These are phyloP conservation scores for Blumeriella jaapii DNA, from an alignment of 2,329 filamentous ascomycete species.

Conservation along the genomic window DNA sequence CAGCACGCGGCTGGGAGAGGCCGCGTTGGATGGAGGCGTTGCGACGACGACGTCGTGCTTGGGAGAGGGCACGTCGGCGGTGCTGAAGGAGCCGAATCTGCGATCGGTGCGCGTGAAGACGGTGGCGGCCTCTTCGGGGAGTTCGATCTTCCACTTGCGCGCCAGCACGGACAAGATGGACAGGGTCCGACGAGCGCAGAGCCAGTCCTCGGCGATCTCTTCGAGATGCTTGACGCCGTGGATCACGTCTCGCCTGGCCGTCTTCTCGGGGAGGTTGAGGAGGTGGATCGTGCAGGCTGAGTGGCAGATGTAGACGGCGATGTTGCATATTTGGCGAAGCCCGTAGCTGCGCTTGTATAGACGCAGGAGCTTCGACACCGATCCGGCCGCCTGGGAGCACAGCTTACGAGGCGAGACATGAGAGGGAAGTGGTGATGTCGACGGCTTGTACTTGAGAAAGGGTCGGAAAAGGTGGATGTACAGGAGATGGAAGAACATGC, in stretches of 20 bases:
- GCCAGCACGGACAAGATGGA: constrained; percentile 75
- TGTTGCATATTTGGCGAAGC: constrained; percentile 87
- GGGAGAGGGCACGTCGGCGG: constrained; percentile 26
- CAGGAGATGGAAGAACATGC: constrained; percentile 95
- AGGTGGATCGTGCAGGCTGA: constrained; percentile 92
- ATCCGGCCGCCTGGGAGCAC: constrained; percentile 78
- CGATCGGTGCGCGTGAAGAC: constrained; percentile 69
- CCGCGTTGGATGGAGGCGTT: constrained; percentile 15
- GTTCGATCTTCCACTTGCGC: constrained; percentile 77
- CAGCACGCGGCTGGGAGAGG: constrained; percentile 16
- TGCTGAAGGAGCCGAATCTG: constrained; percentile 63
- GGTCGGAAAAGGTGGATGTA: constrained; percentile 94
- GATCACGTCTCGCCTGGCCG: constrained; percentile 76
- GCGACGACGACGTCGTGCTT: constrained; percentile 23
- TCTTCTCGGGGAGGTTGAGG: constrained; percentile 86
- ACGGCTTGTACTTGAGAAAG: constrained; percentile 80
- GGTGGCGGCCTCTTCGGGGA: constrained; percentile 70
- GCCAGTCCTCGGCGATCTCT: constrained; percentile 92
- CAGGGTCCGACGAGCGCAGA: constrained; percentile 74
- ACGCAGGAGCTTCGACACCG: constrained; percentile 87
- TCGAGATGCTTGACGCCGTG: constrained; percentile 87
- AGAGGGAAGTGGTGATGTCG: constrained; percentile 68
- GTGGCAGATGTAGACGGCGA: constrained; percentile 90
- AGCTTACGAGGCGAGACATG: constrained; percentile 86
- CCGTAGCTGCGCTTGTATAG: constrained; percentile 90